Conservation (phyloP, 73 alveolate genomes). For the Symbiodinium pilosum region DNA sequence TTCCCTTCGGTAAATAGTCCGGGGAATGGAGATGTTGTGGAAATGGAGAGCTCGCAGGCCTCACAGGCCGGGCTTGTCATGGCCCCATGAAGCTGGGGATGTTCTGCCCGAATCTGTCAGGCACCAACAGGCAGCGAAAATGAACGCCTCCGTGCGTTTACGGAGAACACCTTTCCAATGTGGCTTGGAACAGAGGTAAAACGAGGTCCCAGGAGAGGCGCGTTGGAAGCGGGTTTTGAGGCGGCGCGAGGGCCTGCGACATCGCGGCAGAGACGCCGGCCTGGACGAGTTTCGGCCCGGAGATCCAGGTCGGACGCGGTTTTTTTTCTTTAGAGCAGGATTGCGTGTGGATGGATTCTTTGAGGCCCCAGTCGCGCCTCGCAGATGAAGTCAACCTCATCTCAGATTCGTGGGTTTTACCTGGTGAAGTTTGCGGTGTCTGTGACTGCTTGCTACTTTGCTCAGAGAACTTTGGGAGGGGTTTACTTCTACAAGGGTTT, state of each 20-base stretch:
- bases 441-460: conserved; percentile 43
- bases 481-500: too few relatives aligned
- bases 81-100: too few relatives aligned
- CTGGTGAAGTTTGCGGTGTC: conserved; percentile 73
- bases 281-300: neutral
- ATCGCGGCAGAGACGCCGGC: neutral
- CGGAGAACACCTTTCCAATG: neutral
- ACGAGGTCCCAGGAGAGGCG: too few relatives aligned
- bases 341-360: neutral
- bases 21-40: neutral
- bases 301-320: neutral
- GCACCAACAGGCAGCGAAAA: neutral
- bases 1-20: neutral
- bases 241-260: neutral
- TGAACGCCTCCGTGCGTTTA: neutral
- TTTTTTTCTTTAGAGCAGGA: neutral
- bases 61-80: too few relatives aligned
- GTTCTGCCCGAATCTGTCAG: neutral
- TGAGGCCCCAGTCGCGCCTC: neutral
- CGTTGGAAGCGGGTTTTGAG: too few relatives aligned
- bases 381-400: neutral
- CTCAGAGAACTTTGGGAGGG: neutral
- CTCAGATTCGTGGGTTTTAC: conserved; percentile 54
- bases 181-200: too few relatives aligned
- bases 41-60: neutral